A percentile compares a stretch with the other conserved stretches of the same genome.
These are phyloP conservation scores for Nannochloris sp. DNA, from an alignment of 139 green algal genomes.

Conservation along the genomic window DNA sequence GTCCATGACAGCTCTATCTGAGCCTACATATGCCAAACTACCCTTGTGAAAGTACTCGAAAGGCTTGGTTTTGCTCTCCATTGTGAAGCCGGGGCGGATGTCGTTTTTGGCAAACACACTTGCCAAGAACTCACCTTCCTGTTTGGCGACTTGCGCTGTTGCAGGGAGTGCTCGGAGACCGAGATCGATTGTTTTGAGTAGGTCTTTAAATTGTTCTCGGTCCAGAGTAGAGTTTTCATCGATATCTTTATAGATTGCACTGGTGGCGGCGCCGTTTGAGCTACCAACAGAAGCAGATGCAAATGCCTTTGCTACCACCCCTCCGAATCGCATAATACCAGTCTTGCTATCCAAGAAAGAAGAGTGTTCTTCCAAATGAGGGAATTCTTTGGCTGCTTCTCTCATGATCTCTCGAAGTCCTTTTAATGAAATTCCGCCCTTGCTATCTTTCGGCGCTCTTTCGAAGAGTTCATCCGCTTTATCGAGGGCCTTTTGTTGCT, in stretches of 20 bases:
- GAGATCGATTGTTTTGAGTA: slow-evolving; percentile 63
- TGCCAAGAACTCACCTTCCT: slow-evolving; percentile 80
- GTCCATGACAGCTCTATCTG: slow-evolving; percentile 85
- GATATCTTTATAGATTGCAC: slow-evolving; percentile 17
- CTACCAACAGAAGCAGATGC: slow-evolving; percentile 2
- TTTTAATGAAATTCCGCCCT: slow-evolving; percentile 46
- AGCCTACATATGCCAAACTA: slow-evolving; percentile 77
- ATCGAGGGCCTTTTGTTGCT: slow-evolving; percentile 52
- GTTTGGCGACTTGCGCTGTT: slow-evolving; percentile 79
- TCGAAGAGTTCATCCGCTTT: slow-evolving; percentile 57
- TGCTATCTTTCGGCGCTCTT: slow-evolving; percentile 29
- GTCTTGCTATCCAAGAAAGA: slow-evolving; percentile 57
- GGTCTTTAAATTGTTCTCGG: slow-evolving; percentile 59
- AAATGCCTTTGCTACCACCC: slow-evolving; percentile 27
- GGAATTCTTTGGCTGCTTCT: slow-evolving; percentile 55
- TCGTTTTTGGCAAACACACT: slow-evolving; percentile 15
- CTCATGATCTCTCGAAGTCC: slow-evolving; percentile 50
- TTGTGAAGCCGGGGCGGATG: background rate
- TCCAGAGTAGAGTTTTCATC: slow-evolving; percentile 30
- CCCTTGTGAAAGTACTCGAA: slow-evolving; percentile 71
- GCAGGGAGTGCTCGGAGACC: slow-evolving; percentile 68
- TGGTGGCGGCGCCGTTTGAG: background rate
- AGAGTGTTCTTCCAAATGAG: slow-evolving; percentile 73
- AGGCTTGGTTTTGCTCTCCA: background rate
- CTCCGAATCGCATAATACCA: slow-evolving; percentile 25